Conservation (phyloP, 2,329 filamentous ascomycete genomes). For the Clonostachys solani region DNA sequence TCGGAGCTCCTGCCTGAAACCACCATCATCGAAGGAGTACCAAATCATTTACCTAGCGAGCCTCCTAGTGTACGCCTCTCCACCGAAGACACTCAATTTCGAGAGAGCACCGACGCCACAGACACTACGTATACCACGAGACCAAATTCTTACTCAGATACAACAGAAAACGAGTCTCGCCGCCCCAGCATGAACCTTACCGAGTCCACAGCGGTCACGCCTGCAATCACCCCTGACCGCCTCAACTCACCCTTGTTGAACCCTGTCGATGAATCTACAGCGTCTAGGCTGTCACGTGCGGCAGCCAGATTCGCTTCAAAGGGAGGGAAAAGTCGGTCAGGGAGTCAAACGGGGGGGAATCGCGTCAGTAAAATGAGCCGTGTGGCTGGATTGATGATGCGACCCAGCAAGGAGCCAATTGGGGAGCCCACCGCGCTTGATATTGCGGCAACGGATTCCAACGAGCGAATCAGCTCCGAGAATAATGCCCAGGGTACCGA, state of each 20-base stretch:
- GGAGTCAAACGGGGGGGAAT: constrained; percentile 54
- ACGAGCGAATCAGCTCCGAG: constrained; percentile 13
- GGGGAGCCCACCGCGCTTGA: constrained; percentile 24
- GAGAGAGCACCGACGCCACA: constrained; percentile 43
- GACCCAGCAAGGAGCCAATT: constrained; percentile 44
- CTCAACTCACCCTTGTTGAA: constrained; percentile 28
- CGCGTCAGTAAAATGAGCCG: constrained; percentile 54
- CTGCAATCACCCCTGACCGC: constrained; percentile 27
- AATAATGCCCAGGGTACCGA: constrained; percentile 12
- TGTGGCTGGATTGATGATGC: constrained; percentile 47
- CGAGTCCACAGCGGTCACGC: constrained; percentile 35
- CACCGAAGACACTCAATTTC: constrained; percentile 45
- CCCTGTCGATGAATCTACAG: constrained; percentile 48
- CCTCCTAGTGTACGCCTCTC: constrained; percentile 51
- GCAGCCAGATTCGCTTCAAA: constrained; percentile 48
- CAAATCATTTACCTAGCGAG: constrained; percentile 16
- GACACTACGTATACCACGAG: constrained; percentile 20
- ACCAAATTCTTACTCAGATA: constrained; percentile 25
- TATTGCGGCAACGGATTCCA: constrained; percentile 16
- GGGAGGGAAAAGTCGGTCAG: constrained; percentile 46
- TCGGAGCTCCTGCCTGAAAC: neutral
- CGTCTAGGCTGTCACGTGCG: constrained; percentile 51
- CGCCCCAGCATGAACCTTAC: constrained; percentile 47
- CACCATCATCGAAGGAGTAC: constrained; percentile 8
- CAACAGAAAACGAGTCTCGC: constrained; percentile 28